These are phyloP conservation scores for Grigorovia transvaalensis DNA, from an alignment of 805 yeast genomes.

Conservation along the genomic window DNA sequence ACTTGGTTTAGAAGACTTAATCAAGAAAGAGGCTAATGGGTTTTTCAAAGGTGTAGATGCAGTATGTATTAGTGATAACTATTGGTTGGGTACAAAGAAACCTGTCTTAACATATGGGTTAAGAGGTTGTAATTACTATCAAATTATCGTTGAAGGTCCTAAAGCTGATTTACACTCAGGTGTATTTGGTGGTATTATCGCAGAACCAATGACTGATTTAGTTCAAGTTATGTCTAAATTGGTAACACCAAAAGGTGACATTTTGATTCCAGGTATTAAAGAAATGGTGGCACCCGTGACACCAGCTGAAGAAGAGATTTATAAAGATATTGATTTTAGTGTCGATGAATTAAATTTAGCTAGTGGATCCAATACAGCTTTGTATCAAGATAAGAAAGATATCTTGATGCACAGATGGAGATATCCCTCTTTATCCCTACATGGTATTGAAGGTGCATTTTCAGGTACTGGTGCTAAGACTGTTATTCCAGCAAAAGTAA, in stretches of 20 bases:
- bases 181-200: slow-evolving; percentile 91
- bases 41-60: slow-evolving; percentile 88
- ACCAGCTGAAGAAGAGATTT: slow-evolving; percentile 62
- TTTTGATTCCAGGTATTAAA: slow-evolving; percentile 74
- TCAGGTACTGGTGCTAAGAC: slow-evolving; percentile 94
- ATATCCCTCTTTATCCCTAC: slow-evolving; percentile 89
- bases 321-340: slow-evolving; percentile 78
- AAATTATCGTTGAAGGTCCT: slow-evolving; percentile 75
- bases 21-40: slow-evolving; percentile 62
- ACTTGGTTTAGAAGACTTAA: slow-evolving; percentile 75
- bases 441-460: slow-evolving; percentile 97
- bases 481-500: slow-evolving; percentile 89
- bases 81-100: slow-evolving; percentile 95
- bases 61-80: slow-evolving; percentile 92
- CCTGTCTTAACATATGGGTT: slow-evolving; percentile 97
- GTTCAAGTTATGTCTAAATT: slow-evolving; percentile 64
- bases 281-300: slow-evolving; percentile 96
- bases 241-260: slow-evolving; percentile 75
- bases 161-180: slow-evolving; percentile 97
- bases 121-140: slow-evolving; percentile 93
- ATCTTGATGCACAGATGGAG: slow-evolving; percentile 98
- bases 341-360: slow-evolving; percentile 80
- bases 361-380: slow-evolving; percentile 75
- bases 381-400: slow-evolving; percentile 66
- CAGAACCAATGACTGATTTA: slow-evolving; percentile 95